phyloP scores from a whole-genome alignment of 495 filamentous ascomycete genomes.

The Daldinia childiae region DNA sequence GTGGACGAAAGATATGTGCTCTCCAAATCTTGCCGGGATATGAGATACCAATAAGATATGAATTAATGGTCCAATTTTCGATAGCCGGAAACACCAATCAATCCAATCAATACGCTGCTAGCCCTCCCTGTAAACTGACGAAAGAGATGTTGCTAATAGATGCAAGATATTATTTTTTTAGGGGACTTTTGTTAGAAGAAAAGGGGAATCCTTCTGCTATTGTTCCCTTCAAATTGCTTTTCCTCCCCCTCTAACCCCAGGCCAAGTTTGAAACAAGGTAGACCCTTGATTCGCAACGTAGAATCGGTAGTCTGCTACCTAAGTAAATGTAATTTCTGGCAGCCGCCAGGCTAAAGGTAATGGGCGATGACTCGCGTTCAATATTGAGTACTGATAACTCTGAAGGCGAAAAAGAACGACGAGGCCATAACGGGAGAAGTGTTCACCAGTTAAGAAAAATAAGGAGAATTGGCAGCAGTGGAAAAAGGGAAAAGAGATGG shows the following conservation, averaged over 20 bases:
- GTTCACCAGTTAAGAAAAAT: constrained; percentile 10
- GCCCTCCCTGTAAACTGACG: constrained; percentile 30
- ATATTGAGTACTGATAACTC: constrained; percentile 28
- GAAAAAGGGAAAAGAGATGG: constrained; percentile 26
- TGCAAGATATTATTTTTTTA: not conserved
- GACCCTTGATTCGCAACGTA: constrained; percentile 31
- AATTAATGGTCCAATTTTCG: constrained; percentile 39
- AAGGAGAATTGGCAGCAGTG: constrained; percentile 23
- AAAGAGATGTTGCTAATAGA: constrained; percentile 31
- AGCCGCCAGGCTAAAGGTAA: not conserved
- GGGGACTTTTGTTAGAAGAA: constrained; percentile 28
- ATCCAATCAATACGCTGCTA: constrained; percentile 27
- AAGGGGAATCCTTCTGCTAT: constrained; percentile 23
- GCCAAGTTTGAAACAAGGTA: constrained; percentile 36
- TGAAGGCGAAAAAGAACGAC: constrained; percentile 21
- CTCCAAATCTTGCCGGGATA: constrained; percentile 21
- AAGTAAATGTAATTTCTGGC: constrained; percentile 7
- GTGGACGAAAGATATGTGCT: constrained; percentile 11
- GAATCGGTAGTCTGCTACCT: constrained; percentile 11
- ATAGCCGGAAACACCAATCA: constrained; percentile 1
- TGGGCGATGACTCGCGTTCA: constrained; percentile 4
- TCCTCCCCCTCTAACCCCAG: constrained; percentile 22
- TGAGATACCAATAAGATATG: constrained; percentile 32
- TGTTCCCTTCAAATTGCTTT: constrained; percentile 35
- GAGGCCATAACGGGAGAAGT: constrained; percentile 23